These are phyloP conservation scores for Petunia hybrid DNA, from an alignment of 305 asterid genomes.

Conservation along the genomic window DNA sequence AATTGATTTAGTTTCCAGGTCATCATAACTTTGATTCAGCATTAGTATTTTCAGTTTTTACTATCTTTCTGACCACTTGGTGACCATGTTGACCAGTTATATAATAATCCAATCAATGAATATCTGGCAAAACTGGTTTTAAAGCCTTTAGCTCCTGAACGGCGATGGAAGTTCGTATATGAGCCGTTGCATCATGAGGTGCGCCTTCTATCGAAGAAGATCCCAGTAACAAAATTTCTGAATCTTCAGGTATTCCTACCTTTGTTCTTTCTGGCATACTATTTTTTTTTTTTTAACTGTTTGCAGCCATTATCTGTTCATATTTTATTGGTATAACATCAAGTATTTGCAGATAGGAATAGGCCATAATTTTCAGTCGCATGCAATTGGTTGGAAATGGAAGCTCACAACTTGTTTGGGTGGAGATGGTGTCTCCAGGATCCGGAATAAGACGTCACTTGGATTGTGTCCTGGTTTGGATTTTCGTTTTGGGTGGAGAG, in stretches of 20 bases:
- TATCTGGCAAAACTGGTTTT: constrained; percentile 74
- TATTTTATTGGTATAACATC: background rate
- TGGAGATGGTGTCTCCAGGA: constrained; percentile 83
- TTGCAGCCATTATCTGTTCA: background rate
- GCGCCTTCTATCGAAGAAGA: constrained; percentile 90
- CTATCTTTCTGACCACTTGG: background rate
- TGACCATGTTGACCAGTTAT: constrained; percentile 53
- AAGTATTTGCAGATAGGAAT: constrained; percentile 71
- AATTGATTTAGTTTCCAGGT: background rate
- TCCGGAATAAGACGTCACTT: constrained; percentile 83
- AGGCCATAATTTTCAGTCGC: constrained; percentile 89
- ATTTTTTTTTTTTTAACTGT: background rate
- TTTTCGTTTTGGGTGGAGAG: constrained; percentile 96
- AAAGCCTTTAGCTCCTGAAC: constrained; percentile 72
- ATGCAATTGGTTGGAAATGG: constrained; percentile 97
- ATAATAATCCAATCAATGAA: constrained; percentile 79
- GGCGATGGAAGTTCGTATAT: constrained; percentile 80
- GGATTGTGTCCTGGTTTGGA: constrained; percentile 89
- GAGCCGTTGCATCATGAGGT: constrained; percentile 88
- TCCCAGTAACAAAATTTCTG: constrained; percentile 80
- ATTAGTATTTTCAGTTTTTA: constrained; percentile 21
- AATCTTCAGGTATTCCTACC: constrained; percentile 75
- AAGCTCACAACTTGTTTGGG: constrained; percentile 85
- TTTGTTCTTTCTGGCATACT: background rate
- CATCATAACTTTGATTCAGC: background rate